Evolutionary conservation across 805 yeast genomes (phyloP), one percentile per base, ranked within the genome.

Genomic region (Lipomyces oligophaga): DNA sequence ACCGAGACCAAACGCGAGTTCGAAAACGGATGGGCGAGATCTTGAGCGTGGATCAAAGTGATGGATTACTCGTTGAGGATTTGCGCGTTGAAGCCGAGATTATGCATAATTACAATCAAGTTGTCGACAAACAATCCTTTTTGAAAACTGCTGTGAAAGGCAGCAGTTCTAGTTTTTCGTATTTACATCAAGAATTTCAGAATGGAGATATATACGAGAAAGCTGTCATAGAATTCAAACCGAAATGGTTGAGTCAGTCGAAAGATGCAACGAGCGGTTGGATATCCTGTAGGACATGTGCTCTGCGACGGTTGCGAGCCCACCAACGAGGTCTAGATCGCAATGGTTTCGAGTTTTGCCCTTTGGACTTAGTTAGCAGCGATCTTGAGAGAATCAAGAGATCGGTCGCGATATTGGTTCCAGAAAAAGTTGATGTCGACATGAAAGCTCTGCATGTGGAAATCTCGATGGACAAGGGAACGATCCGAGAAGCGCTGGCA

Each of bases 211-310:
- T 5, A 21, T 13, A 19, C 5, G 55, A 43, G 24, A 22, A 33
- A 24, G 48, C 49, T 16, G 45, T 41, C 16, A 28, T 76, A 11
- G 81, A 79, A 53, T 67, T 79, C 55, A 79, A 79, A 58, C 85
- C 85, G 1, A 79, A 79, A 60, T 79, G 84, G 84, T 66, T 80
- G 11, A 59, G 66, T 26, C 75, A 70, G 52, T 72, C 77, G 31
- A 67, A 65, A 13, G 59, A 59, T 30, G 70, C 72, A 2, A 70
- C 77, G 3, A 51, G 1, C 1, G 47, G 46, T 24, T 60, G 71
- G 19, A 22, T 61, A 38, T 68, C 71, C 21, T 79, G 85, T 55
- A 63, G 85, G 5, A 79, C 81, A 3, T 79, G 85, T 57, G 81
- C 81, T 46, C 64, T 77, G 33, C 68, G 70, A 46, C 65, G 62